phyloP scores from a whole-genome alignment of 2,329 filamentous ascomycete genomes.

The Fusarium newnesense region DNA sequence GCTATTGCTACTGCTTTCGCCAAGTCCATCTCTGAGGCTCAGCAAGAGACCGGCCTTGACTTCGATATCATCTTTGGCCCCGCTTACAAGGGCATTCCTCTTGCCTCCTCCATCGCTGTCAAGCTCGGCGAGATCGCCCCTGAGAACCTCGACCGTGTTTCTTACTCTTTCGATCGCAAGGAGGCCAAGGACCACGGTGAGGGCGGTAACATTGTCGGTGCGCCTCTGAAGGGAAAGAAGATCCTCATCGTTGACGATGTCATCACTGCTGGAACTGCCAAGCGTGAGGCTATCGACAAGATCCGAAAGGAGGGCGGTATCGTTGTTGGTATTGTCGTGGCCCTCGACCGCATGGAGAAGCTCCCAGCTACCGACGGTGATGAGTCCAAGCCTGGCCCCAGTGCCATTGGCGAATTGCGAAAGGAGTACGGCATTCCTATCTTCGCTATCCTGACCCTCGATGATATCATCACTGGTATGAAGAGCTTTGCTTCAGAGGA shows the following conservation, averaged over 20 bases:
- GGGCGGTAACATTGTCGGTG: constrained; percentile 91
- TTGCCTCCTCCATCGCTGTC: constrained; percentile 81
- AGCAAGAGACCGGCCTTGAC: constrained; percentile 56
- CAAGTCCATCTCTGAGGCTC: constrained; percentile 65
- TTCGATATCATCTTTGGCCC: constrained; percentile 93
- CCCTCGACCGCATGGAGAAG: constrained; percentile 88
- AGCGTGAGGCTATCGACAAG: constrained; percentile 90
- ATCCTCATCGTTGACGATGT: constrained; percentile 96
- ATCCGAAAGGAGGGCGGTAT: constrained; percentile 86
- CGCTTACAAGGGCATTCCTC: constrained; percentile 96
- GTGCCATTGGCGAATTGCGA: constrained; percentile 86
- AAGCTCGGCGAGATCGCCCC: constrained; percentile 78
- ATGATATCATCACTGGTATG: constrained; percentile 81
- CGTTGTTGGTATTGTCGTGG: constrained; percentile 88
- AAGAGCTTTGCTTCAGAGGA: constrained; percentile 69
- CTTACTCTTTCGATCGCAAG: constrained; percentile 95
- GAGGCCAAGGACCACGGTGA: constrained; percentile 97
- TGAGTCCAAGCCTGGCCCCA: constrained; percentile 75
- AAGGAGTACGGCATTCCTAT: constrained; percentile 87
- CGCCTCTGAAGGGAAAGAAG: constrained; percentile 82
- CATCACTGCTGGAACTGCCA: constrained; percentile 93
- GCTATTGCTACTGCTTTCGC: constrained; percentile 87
- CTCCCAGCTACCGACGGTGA: constrained; percentile 72
- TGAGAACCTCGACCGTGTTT: constrained; percentile 72
- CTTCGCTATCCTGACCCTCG: constrained; percentile 82